phyloP scores from a whole-genome alignment of 257 asterid species.

The Solanum corneliomulleri region DNA sequence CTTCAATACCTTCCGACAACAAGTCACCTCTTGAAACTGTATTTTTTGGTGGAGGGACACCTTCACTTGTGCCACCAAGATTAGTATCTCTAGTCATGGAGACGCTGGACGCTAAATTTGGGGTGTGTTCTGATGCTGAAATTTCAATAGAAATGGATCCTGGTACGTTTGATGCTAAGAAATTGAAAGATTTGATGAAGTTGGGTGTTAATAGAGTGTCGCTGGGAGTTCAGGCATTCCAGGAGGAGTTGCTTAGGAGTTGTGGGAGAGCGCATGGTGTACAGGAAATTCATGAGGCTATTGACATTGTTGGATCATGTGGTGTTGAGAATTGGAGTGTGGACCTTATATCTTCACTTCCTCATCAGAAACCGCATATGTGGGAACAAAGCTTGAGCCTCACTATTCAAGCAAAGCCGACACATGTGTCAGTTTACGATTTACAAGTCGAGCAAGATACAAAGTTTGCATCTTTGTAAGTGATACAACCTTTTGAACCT shows the following conservation, averaged over 20 bases:
- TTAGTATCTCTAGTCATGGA: conserved; percentile 52
- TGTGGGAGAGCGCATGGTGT: conserved; percentile 96
- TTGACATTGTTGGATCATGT: conserved; percentile 52
- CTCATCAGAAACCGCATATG: conserved; percentile 62
- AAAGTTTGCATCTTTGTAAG: conserved; percentile 77
- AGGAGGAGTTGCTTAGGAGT: conserved; percentile 62
- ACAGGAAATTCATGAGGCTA: conserved; percentile 58
- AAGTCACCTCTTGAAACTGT: conserved; percentile 76
- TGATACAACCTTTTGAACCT: neutral
- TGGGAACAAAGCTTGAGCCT: conserved; percentile 87
- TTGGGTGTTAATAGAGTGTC: conserved; percentile 91
- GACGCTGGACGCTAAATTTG: conserved; percentile 41
- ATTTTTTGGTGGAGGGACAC: conserved; percentile 92
- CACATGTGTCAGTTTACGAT: conserved; percentile 88
- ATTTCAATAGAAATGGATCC: conserved; percentile 99
- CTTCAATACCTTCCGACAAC: conserved; percentile 13
- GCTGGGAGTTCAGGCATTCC: conserved; percentile 88
- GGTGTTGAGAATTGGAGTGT: conserved; percentile 78
- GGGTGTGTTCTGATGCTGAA: conserved; percentile 59
- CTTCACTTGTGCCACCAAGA: conserved; percentile 81
- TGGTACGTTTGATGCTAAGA: conserved; percentile 61
- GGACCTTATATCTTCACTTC: conserved; percentile 90
- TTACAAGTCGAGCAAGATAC: conserved; percentile 85
- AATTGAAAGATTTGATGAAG: conserved; percentile 42
- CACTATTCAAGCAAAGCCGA: conserved; percentile 48